Evolutionary conservation across 2,329 filamentous ascomycete species (phyloP), one percentile per base, ranked within the genome.

Genomic region (Pseudocercospora macadamiae): DNA sequence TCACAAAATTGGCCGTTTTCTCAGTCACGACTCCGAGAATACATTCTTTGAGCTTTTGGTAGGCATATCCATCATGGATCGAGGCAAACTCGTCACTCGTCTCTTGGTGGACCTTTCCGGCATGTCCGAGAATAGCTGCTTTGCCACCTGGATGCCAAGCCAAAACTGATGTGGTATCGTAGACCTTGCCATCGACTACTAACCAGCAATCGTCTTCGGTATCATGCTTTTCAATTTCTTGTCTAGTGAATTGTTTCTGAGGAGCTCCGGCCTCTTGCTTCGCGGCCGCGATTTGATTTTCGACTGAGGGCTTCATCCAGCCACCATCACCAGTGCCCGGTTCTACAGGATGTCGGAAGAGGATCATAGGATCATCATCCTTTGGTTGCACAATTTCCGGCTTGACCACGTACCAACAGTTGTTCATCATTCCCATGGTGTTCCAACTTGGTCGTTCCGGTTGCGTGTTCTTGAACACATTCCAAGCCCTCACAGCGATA

Each of bases 371-470:
- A 1, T 72, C 68, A 8, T 71, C 68, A 2, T 75, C 64, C 14
- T 69, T 61, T 12, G 70, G 68, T n/a, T 73, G 68, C 0, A 69
- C 55, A 3, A 78, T 74, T 32, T 78, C 74, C 0, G 75, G 68
- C 45, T 75, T 76, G 12, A 83, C 76, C 1, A 68, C 60, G 60
- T 82, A 82, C 77, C 77, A 80, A 60, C 76, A 77, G 44, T 83
- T 83, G 67, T 83, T 83, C 80, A 83, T 82, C 79, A 83, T 82
- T 9, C 77, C 80, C 76, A 79, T 75, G 1, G 80, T 72, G 58
- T 82, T 83, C 80, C 80, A 83, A 3, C 68, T 70, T 3, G 74
- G 73, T 18, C 74, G 68, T 57, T 75, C 65, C 1, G 81, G 80
- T 60, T 83, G 80, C 1, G 79, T 81, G 60, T 81, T 81, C 60